These are phyloP conservation scores for Penicillium longicatenatum DNA, from an alignment of 495 filamentous ascomycete species.

Conservation along the genomic window DNA sequence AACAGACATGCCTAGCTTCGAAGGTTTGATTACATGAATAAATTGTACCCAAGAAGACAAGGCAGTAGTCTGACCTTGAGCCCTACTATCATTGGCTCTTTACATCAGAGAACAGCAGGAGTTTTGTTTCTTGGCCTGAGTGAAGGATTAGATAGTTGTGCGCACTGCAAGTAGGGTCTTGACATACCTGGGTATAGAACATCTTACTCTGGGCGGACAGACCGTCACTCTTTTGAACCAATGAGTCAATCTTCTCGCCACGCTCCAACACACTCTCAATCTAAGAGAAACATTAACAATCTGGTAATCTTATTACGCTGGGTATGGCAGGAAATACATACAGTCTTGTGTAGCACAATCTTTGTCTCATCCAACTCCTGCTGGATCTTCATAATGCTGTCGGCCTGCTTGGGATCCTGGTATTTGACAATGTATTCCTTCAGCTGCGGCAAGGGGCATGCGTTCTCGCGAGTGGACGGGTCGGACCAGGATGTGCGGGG, in stretches of 20 bases:
- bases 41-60: conserved; percentile 13
- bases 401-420: conserved; percentile 85
- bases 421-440: conserved; percentile 83
- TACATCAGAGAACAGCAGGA: conserved; percentile 87
- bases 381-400: conserved; percentile 93
- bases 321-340: conserved; percentile 21
- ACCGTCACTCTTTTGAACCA: conserved; percentile 86
- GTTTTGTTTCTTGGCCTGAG: conserved; percentile 94
- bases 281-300: conserved; percentile 13
- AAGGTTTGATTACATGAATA: conserved; percentile 17
- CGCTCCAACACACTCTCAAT: conserved; percentile 86
- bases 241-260: conserved; percentile 82
- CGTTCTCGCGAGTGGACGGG: conserved; percentile 39
- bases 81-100: neutral
- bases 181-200: conserved; percentile 79
- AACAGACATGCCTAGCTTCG: conserved; percentile 11
- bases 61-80: conserved; percentile 1
- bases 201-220: conserved; percentile 90
- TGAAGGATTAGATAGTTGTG: conserved; percentile 14
- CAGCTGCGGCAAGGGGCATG: conserved; percentile 65
- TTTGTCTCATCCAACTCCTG: conserved; percentile 97
- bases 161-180: neutral
- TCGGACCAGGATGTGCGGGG: conserved; percentile 67
- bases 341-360: conserved; percentile 94
- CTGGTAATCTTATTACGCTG: neutral